These are phyloP conservation scores for Aureobasidium sp. DNA, from an alignment of 2,329 filamentous ascomycete genomes.

Conservation along the genomic window DNA sequence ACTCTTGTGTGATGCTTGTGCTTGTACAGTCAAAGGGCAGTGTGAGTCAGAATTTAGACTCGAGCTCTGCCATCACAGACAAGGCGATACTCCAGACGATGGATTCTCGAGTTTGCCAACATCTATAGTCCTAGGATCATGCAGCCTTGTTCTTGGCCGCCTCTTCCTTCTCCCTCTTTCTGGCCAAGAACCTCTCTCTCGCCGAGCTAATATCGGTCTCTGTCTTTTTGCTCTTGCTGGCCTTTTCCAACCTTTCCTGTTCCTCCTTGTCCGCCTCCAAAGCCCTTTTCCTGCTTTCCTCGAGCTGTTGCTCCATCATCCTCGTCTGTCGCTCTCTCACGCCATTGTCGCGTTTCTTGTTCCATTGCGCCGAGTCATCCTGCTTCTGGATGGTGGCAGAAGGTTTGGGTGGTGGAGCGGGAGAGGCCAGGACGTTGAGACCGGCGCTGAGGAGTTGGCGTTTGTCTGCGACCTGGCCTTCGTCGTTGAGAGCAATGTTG, in stretches of 20 bases:
- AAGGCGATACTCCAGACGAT: too few relatives aligned
- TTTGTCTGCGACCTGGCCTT: constrained; percentile 76
- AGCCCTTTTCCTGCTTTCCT: constrained; percentile 61
- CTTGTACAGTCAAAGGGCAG: too few relatives aligned
- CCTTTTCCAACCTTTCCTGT: constrained; percentile 52
- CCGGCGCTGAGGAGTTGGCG: constrained; percentile 68
- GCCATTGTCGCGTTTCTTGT: constrained; percentile 32
- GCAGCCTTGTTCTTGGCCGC: neutral
- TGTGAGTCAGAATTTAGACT: too few relatives aligned
- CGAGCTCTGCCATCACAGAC: too few relatives aligned
- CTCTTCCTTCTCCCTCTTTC: constrained; percentile 14
- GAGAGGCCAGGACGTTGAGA: constrained; percentile 53
- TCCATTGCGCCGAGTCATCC: constrained; percentile 15
- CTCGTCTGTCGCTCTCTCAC: constrained; percentile 67
- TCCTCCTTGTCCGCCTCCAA: constrained; percentile 61
- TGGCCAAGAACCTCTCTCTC: constrained; percentile 68
- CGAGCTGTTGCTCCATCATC: constrained; percentile 72
- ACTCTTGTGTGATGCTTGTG: too few relatives aligned
- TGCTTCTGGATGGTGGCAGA: constrained; percentile 1
- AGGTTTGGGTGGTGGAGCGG: neutral
- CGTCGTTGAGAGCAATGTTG: constrained; percentile 66
- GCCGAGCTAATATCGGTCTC: constrained; percentile 66
- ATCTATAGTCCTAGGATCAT: too few relatives aligned
- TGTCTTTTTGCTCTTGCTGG: constrained; percentile 69
- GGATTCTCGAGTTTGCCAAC: too few relatives aligned